Base-by-base conservation (phyloP, 495 filamentous ascomycete species). In the Trichoderma asperelloides region DNA sequence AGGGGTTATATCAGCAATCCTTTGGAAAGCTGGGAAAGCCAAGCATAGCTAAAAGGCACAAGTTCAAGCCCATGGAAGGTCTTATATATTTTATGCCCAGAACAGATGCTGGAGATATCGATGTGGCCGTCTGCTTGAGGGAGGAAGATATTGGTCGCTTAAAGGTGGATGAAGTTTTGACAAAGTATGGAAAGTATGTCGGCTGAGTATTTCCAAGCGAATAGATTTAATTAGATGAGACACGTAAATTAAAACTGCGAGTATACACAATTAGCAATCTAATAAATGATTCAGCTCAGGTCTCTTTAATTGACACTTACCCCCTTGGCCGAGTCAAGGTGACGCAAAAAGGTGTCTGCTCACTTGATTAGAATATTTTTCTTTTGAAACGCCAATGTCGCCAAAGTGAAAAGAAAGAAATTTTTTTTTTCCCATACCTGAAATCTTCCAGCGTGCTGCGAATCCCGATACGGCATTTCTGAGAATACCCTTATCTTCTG, bases 11-110 rank as follows among this genome's bases (percentile, higher is more conserved):
- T 68, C 70, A 73, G 0, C 71, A 81, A 13, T 80, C 85, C 69
- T 86, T 85, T 47, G 74, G 74, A n/a, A 41, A 82, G 7, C 69
- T 86, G 23, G 86, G 84, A 0, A 74, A 70, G 55, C 82, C 84
- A 2, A 78, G 78, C 63, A 74, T 77, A 8, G 83, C 85, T 55
- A 68, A 84, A 7, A 75, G 84, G 68, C 84, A 84, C 43, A 51
- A 64, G 16, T 84, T 84, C 62, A 65, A 63, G 37, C 74, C 81
- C 0, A 67, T 82, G 41, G 81, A 84, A 69, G 72, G 83, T 21
- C 69, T 86, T 68, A 66, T 79, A 3, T 85, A 85, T 71, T 67
- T 84, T 11, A 72, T 82, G 78, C 79, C 80, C 3, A 79, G 72
- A 69, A 70, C 70, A 0, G 65, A 67, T 45, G 73, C 76, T 51